phyloP scores from a whole-genome alignment of 768 basidiomycete genomes.

The Lentinula lateritia region DNA sequence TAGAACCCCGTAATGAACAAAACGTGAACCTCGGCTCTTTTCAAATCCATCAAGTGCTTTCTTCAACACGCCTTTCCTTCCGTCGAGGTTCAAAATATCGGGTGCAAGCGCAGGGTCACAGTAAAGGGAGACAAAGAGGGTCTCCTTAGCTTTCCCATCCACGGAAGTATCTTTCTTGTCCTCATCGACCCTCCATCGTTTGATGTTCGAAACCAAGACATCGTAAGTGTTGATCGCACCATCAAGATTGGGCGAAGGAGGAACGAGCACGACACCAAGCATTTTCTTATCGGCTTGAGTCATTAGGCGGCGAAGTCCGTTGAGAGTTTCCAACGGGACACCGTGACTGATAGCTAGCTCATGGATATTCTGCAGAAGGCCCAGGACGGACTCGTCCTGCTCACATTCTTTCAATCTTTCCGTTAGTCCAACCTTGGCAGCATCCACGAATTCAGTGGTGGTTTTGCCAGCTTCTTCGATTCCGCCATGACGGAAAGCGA shows the following conservation, averaged over 20 bases:
- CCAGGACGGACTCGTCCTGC: constrained; percentile 11
- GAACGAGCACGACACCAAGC: constrained; percentile 8
- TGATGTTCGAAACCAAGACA: constrained; percentile 6
- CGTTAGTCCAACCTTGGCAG: not conserved
- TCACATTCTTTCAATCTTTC: constrained; percentile 3
- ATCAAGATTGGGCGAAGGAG: constrained; percentile 8
- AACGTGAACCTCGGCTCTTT: not conserved
- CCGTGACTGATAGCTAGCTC: not conserved
- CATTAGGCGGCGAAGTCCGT: constrained; percentile 1
- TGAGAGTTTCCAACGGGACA: constrained; percentile 3
- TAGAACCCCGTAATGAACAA: constrained; percentile 5
- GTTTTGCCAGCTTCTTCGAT: not conserved
- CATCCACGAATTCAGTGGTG: not conserved
- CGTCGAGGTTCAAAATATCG: constrained; percentile 3
- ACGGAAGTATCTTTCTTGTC: constrained; percentile 2
- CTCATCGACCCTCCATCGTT: constrained; percentile 8
- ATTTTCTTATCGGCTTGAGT: constrained; percentile 1
- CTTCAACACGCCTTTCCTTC: not conserved
- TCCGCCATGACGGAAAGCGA: constrained; percentile 2
- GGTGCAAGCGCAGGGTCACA: constrained; percentile 3
- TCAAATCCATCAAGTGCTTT: constrained; percentile 6
- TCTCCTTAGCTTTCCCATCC: constrained; percentile 4
- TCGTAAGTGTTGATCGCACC: constrained; percentile 8
- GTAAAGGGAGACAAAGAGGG: constrained; percentile 6
- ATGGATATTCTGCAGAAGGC: constrained; percentile 5